Percentiles rank a stretch among this genome's conserved stretches.
Evolutionary conservation across 2,329 filamentous ascomycete genomes (phyloP).

Genomic region (Cordyceps javanica): DNA sequence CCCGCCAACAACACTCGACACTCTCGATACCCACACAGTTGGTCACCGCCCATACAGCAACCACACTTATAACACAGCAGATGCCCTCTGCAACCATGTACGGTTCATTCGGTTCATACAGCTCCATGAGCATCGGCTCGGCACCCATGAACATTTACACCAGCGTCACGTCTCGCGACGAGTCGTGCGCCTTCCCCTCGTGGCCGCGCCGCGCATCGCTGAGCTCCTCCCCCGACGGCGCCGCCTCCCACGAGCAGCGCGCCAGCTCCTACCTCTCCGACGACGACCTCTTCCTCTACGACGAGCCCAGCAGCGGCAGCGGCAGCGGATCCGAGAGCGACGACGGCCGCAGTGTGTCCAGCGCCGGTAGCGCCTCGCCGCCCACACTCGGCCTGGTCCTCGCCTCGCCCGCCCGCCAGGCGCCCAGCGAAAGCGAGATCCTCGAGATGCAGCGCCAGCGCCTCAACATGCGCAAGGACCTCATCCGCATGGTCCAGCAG

Average conservation of each 20-base stretch:
- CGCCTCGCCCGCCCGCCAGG: conserved; percentile 25
- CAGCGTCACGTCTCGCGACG: conserved; percentile 34
- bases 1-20: neutral
- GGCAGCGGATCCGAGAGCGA: conserved; percentile 46
- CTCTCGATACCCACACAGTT: neutral
- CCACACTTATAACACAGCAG: neutral
- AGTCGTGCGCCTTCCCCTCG: conserved; percentile 50
- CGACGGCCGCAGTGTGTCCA: conserved; percentile 37
- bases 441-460: conserved; percentile 46
- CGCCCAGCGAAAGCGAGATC: conserved; percentile 41
- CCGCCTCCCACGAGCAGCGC: conserved; percentile 32
- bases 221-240: conserved; percentile 31
- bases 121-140: conserved; percentile 38
- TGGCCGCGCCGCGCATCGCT: conserved; percentile 53
- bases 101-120: conserved; percentile 45
- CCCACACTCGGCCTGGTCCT: conserved; percentile 18
- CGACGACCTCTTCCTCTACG: conserved; percentile 52
- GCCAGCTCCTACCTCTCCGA: conserved; percentile 55
- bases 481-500: conserved; percentile 40
- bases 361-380: conserved; percentile 36
- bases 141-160: conserved; percentile 41
- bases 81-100: conserved; percentile 34
- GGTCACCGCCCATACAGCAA: neutral
- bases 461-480: conserved; percentile 45
- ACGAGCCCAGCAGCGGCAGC: conserved; percentile 41